Conservation (phyloP, 148 eudicot genomes). For the Chenopodium suecicum region DNA sequence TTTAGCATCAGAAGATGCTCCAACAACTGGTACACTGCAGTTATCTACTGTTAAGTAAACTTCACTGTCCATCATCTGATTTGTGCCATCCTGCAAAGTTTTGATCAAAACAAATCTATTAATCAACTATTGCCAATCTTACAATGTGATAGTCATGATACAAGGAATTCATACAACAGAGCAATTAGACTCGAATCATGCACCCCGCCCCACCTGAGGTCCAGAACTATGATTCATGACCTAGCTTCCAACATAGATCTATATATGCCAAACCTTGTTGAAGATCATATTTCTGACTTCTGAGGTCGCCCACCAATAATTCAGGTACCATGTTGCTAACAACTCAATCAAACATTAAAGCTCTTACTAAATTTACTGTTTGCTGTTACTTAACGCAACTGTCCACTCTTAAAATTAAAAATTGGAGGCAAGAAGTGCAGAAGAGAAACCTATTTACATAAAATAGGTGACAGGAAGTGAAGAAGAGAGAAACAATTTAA, state of each 20-base stretch:
- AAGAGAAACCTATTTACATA: too few relatives aligned
- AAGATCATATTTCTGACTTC: too few relatives aligned
- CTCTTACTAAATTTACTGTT: too few relatives aligned
- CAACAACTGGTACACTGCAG: conserved; percentile 20
- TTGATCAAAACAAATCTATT: neutral
- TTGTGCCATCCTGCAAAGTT: conserved; percentile 23
- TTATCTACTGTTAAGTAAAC: conserved; percentile 16
- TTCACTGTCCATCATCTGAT: conserved; percentile 18
- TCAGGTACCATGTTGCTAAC: neutral
- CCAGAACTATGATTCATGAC: too few relatives aligned
- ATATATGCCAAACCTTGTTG: too few relatives aligned
- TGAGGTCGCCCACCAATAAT: neutral
- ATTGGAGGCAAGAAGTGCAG: too few relatives aligned
- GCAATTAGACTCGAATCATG: neutral
- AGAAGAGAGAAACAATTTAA: neutral
- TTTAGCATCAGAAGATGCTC: conserved; percentile 14
- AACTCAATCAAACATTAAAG: neutral
- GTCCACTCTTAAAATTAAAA: neutral
- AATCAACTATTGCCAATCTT: neutral
- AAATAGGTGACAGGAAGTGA: neutral
- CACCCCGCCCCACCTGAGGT: too few relatives aligned
- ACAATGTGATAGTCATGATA: neutral
- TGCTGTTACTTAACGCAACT: neutral
- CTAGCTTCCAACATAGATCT: too few relatives aligned
- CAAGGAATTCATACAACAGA: neutral